phyloP scores from a whole-genome alignment of 2,329 filamentous ascomycete species.

The Fonsecaea monophora region DNA sequence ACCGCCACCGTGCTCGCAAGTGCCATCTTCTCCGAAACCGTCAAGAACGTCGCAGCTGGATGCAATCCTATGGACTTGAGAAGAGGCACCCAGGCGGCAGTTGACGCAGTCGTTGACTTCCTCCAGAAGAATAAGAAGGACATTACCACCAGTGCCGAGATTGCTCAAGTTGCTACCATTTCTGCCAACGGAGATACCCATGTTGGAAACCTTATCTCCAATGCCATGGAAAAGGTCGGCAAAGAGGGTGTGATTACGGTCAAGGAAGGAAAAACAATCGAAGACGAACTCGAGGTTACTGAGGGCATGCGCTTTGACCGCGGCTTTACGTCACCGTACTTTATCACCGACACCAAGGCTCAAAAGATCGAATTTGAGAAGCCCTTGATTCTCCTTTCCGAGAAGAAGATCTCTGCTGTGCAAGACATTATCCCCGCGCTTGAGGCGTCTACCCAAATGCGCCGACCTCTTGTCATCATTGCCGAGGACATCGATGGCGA shows the following conservation, averaged over 20 bases:
- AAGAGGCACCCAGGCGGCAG: conserved; percentile 94
- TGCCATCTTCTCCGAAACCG: conserved; percentile 99
- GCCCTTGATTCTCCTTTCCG: conserved; percentile 95
- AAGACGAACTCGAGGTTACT: conserved; percentile 97
- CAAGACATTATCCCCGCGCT: conserved; percentile 99
- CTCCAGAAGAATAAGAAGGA: conserved; percentile 95
- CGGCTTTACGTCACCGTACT: conserved; percentile 98
- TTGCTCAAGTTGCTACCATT: conserved; percentile 98
- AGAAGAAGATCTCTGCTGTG: conserved; percentile 99
- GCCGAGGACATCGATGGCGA: conserved; percentile 99
- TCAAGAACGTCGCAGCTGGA: conserved; percentile 98
- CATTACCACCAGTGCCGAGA: conserved; percentile 96
- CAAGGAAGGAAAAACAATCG: conserved; percentile 99
- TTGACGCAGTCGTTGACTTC: conserved; percentile 92
- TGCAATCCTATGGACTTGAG: conserved; percentile 99
- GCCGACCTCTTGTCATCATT: conserved; percentile 96
- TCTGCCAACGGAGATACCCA: conserved; percentile 95
- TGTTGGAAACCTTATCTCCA: conserved; percentile 94
- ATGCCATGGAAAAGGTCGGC: conserved; percentile 99
- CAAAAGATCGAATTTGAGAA: conserved; percentile 99
- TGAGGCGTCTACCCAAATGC: conserved; percentile 93
- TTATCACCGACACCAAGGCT: conserved; percentile 98
- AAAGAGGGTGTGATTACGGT: conserved; percentile 99
- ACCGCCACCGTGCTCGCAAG: conserved; percentile 96
- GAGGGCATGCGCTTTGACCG: conserved; percentile 99